Base-by-base conservation (phyloP, 257 asterid species). In the Scutellaria galericulata region DNA sequence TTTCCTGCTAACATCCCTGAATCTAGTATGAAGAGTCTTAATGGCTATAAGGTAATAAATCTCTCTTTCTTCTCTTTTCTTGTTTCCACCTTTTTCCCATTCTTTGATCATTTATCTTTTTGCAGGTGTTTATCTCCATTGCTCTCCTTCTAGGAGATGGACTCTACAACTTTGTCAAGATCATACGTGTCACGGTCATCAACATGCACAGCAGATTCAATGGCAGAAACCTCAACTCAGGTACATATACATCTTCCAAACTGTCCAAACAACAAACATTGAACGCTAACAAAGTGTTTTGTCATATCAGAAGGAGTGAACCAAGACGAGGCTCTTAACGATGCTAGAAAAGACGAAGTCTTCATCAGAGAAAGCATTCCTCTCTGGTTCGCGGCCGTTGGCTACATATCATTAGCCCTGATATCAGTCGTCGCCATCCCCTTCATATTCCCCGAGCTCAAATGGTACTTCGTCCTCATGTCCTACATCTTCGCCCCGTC, bases 71-170 rank as follows among this genome's bases (percentile, higher is more conserved):
- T 22, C 27, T 24, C 27, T 24, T 24, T 24, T 24, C 27, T 24
- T 18, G 40, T 37, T 35, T 5, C 20, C 13, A 48, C 12, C 14
- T 40, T 62, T 20, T 24, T 58, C 3, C 7, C 35, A 59, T 37
- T 61, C 4, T 58, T 81, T 86, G 8, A 47, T 53, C 14, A 37
- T 9, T 48, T 47, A 27, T 70, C 56, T 20, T 57, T 13, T 53
- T 60, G 73, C 77, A 91, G 97, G 96, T 93, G 3, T 93, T 93
- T 42, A 77, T 92, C 61, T 83, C 98, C 71, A 87, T 92, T 45
- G 89, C 98, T 31, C 93, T 92, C 61, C 90, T 92, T 47, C 81
- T 92, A 1, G 97, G 98, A 24, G 98, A 92, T 42, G 98, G 98
- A 6, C 92, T 92, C 37, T 92, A 90, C 80, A 90, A 81, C 64